phyloP scores from a whole-genome alignment of 768 basidiomycete genomes.

The Leccinum variicolor region DNA sequence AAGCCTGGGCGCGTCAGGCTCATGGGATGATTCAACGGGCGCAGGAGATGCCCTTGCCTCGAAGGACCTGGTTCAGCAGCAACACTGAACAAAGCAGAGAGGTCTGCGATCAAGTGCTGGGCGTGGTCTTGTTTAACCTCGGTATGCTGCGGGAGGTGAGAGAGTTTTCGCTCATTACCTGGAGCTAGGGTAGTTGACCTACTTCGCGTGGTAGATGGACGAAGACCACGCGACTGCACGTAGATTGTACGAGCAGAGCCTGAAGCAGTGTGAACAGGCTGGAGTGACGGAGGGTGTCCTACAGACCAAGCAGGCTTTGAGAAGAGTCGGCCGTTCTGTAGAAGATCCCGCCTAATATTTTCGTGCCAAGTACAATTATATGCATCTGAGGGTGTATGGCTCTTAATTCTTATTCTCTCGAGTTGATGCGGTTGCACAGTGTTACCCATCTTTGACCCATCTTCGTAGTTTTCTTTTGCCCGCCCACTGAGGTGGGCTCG shows the following conservation, averaged over 20 bases:
- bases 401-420: neutral
- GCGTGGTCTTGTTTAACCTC: slow-evolving; percentile 59
- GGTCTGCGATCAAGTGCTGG: slow-evolving; percentile 53
- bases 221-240: slow-evolving; percentile 28
- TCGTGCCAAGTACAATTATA: neutral
- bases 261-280: slow-evolving; percentile 29
- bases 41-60: slow-evolving; percentile 14
- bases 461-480: too few relatives aligned
- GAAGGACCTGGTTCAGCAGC: slow-evolving; percentile 17
- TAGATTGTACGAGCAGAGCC: slow-evolving; percentile 31
- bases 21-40: slow-evolving; percentile 32
- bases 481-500: too few relatives aligned
- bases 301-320: slow-evolving; percentile 33
- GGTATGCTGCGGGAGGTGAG: slow-evolving; percentile 49
- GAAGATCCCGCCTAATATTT: neutral
- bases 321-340: slow-evolving; percentile 21
- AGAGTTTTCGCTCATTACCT: neutral
- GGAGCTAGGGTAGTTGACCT: neutral
- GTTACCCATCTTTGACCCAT: too few relatives aligned
- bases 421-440: neutral
- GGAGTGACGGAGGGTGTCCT: slow-evolving; percentile 34
- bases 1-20: slow-evolving; percentile 59
- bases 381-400: neutral
- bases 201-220: slow-evolving; percentile 27
- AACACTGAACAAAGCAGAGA: slow-evolving; percentile 27